Evolutionary conservation across 2,329 filamentous ascomycete genomes (phyloP), one percentile per base, ranked within the genome.

Genomic region (Arthrobotrys megalospora): DNA sequence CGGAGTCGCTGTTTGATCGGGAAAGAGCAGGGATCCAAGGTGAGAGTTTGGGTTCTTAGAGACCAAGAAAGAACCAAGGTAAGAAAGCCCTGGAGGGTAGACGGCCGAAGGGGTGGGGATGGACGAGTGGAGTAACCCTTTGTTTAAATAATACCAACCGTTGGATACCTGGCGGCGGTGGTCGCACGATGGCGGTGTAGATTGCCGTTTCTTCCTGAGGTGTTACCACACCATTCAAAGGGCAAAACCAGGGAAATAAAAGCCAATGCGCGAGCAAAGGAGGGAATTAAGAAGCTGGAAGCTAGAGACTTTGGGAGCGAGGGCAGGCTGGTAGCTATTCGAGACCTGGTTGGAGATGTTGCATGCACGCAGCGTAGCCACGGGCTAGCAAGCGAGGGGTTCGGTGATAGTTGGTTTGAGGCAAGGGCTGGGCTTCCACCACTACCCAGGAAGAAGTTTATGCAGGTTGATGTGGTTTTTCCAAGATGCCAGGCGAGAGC

Each of bases 211-310:
- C 50, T 50, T 28, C 6, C 16, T 32, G 36, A 34, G 16, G 66
- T 77, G 62, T 52, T 63, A 77, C 73, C 66, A 71, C 66, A 77
- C 65, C 60, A 16, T 52, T n/a, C 6, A 41, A 24, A 38, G n/a
- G 52, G n/a, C 32, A 8, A 66, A 48, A 66, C 32, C 32, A 19
- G 50, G 32, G 36, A 60, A 58, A 36, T 53, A 47, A 55, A 43
- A 36, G 32, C 16, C 32, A 41, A 5, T 41, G 16, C 28, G 32
- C 43, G 34, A 62, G 53, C n/a, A 38, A 63, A 60, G 50, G 45
- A 67, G 58, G 10, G 1, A 14, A 36, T 14, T 14, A 36, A 55
- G 28, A 8, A 36, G 28, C n/a, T 28, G 24, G 24, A 50, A 48
- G 66, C 14, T 36, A 45, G 43, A 41, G 7, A 16, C 14, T 47